Base-by-base conservation (phyloP, 129 eudicot species). In the Escallonia rubra region DNA sequence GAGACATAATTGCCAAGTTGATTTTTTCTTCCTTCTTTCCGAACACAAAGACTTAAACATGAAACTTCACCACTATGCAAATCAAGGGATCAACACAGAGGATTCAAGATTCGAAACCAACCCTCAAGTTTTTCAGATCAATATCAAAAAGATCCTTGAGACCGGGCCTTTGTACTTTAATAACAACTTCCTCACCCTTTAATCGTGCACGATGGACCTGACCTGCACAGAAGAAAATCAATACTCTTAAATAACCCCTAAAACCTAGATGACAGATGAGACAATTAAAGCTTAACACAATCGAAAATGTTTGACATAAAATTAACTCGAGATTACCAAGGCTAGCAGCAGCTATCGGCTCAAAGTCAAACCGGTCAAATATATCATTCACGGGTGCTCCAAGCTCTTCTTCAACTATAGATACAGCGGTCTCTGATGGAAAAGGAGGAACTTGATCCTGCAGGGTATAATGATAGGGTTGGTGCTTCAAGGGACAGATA, bases 371-470 rank as follows among this genome's bases (percentile, higher is more conserved):
- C 66, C 78, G 80, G 57, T 93, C 92, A 81, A 93, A 93, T 53
- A 85, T 60, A 71, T 84, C 88, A 72, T 74, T 65, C 4, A 93
- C 87, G 6, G 99, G 83, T 41, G 79, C 86, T 72, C 99, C 95
- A 82, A 93, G 89, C 68, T 93, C 99, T 79, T 93, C 99, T 80
- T 89, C 88, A 51, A 93, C 85, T 54, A 89, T 93, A 48, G 96
- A 76, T 43, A 93, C 82, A 10, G 99, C 99, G 67, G 85, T 86
- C 68, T 93, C 83, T 67, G 99, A 93, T 51, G 99, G 99, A 53
- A 93, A 93, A 76, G 99, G 99, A 82, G 99, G 99, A 84, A 93
- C 99, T 86, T 93, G 99, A 79, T 93, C 99, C 99, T 93, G 76
- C 80, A 23, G 72, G 52, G n/a, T 51, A 34, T 61, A 46, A 66